phyloP scores from a whole-genome alignment of 164 flowering plant genomes.

The Pachysandra terminalis region DNA sequence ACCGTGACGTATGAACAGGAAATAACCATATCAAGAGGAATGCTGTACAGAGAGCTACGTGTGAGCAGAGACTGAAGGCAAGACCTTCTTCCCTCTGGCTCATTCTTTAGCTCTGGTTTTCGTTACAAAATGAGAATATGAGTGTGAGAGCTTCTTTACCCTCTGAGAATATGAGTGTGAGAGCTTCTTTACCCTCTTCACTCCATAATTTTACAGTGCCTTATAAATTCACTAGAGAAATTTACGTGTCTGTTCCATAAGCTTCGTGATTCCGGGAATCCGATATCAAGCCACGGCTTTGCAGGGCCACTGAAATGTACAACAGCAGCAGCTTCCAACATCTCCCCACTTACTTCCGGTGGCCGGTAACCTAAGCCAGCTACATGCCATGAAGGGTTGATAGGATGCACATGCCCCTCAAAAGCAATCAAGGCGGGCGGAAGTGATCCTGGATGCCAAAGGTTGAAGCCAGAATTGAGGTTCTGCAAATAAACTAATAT shows the following conservation, averaged over 20 bases:
- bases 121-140: constrained; percentile 18
- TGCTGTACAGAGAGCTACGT: constrained; percentile 7
- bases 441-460: constrained; percentile 61
- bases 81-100: constrained; percentile 50
- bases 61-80: constrained; percentile 53
- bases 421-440: constrained; percentile 73
- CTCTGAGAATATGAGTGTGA: constrained; percentile 17
- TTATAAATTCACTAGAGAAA: constrained; percentile 45
- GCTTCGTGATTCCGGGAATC: constrained; percentile 37
- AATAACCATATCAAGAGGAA: constrained; percentile 7
- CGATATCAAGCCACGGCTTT: constrained; percentile 74
- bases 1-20: constrained; percentile 13
- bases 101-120: constrained; percentile 11
- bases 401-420: constrained; percentile 47
- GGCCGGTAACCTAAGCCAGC: constrained; percentile 48
- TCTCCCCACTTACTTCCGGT: constrained; percentile 12
- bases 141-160: constrained; percentile 17
- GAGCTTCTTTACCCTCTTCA: constrained; percentile 26
- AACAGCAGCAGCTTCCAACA: constrained; percentile 48
- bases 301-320: constrained; percentile 71
- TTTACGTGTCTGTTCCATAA: constrained; percentile 51
- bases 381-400: constrained; percentile 60
- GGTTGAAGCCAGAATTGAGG: constrained; percentile 41
- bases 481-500: constrained; percentile 32
- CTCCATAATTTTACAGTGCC: constrained; percentile 37